Evolutionary conservation across 257 asterid species (phyloP).

Genomic region (Euphrasia confusa): DNA sequence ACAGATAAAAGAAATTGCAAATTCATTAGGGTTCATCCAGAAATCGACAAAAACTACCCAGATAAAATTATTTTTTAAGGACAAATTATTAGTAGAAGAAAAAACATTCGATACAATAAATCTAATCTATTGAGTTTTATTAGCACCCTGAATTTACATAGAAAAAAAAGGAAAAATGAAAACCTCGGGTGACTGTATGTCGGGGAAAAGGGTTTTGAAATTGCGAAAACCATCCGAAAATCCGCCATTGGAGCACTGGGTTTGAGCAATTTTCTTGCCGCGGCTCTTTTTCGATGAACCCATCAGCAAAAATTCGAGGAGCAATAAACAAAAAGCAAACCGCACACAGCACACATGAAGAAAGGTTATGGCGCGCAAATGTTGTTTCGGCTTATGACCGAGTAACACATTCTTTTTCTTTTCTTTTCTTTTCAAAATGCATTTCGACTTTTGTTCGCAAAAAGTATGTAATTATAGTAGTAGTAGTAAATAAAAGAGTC

Average conservation of each 20-base stretch:
- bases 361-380: constrained; percentile 24
- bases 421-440: too few species aligned
- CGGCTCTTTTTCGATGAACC: constrained; percentile 23
- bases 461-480: too few species aligned
- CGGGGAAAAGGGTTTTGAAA: constrained; percentile 22
- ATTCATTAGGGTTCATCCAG: constrained; percentile 1
- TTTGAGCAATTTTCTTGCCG: constrained; percentile 8
- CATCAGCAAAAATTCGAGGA: constrained; percentile 1
- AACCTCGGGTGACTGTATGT: constrained; percentile 33
- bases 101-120: background rate
- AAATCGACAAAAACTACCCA: background rate
- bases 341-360: background rate
- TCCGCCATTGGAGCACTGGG: constrained; percentile 12
- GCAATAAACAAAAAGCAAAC: background rate
- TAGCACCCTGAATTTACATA: background rate
- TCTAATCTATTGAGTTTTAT: background rate
- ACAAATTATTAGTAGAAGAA: background rate
- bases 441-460: too few species aligned
- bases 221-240: constrained; percentile 12
- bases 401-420: too few species aligned
- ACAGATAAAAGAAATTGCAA: background rate
- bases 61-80: background rate
- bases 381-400: background rate
- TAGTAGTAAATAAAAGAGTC: too few species aligned
- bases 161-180: background rate